These are phyloP conservation scores for Anthoceros angustus DNA, from an alignment of 225 moss, liverwort and hornwort genomes.

Conservation along the genomic window DNA sequence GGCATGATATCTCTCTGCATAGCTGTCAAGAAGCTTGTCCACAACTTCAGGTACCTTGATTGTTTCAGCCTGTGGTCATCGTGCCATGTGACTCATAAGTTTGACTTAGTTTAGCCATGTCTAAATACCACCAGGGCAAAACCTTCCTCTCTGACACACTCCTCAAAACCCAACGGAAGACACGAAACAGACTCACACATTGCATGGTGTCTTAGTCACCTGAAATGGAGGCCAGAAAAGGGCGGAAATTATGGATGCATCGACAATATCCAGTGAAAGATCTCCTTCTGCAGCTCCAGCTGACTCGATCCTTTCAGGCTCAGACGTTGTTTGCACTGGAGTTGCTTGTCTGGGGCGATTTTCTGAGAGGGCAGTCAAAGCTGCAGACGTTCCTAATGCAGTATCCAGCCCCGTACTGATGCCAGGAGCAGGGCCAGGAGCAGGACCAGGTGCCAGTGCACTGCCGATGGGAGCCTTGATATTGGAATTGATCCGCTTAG, in stretches of 20 bases:
- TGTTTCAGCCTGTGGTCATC: conserved; percentile 48
- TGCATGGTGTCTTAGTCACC: conserved; percentile 17
- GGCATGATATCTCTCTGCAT: conserved; percentile 75
- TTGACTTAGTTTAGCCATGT: not conserved
- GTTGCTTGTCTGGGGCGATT: conserved; percentile 23
- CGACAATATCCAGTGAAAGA: conserved; percentile 64
- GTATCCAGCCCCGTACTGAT: conserved; percentile 8
- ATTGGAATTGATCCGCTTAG: conserved; percentile 84
- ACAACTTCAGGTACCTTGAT: conserved; percentile 69
- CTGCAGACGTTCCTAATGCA: conserved; percentile 19
- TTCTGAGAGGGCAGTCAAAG: conserved; percentile 12
- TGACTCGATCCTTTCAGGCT: not conserved
- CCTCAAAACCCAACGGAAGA: not conserved
- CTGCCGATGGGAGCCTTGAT: conserved; percentile 53
- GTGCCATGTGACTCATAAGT: not conserved
- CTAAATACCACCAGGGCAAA: not conserved
- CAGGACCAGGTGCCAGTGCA: conserved; percentile 18
- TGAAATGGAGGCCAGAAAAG: conserved; percentile 99
- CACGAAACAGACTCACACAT: not conserved
- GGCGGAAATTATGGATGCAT: conserved; percentile 88
- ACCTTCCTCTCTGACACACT: not conserved
- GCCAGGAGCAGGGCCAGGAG: conserved; percentile 22
- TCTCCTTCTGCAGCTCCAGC: conserved; percentile 24
- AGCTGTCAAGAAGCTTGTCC: conserved; percentile 70
- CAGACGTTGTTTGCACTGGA: conserved; percentile 4